Percentiles rank a stretch among this genome's conserved stretches.
Evolutionary conservation across 345 rosid genomes (phyloP).

Genomic region (Hevea brasiliensis): DNA sequence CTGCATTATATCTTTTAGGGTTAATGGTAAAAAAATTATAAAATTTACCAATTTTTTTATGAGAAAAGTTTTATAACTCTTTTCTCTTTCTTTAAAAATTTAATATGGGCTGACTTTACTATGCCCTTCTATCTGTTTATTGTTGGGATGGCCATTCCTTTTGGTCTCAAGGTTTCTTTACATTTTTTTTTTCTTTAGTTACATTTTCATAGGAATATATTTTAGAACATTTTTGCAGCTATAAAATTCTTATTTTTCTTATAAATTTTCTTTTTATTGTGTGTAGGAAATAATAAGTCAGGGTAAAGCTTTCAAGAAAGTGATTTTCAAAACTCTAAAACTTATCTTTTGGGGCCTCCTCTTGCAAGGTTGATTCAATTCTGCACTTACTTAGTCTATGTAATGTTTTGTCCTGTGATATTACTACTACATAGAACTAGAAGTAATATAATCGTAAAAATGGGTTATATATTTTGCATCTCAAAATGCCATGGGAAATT

Average conservation of each 20-base stretch:
- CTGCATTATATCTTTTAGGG: constrained; percentile 58
- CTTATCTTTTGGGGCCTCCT: constrained; percentile 90
- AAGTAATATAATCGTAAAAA: constrained; percentile 53
- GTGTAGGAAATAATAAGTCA: constrained; percentile 50
- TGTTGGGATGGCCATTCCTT: constrained; percentile 86
- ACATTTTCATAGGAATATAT: neutral
- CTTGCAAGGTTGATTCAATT: constrained; percentile 56
- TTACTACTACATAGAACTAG: too few relatives aligned
- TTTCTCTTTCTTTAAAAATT: too few relatives aligned
- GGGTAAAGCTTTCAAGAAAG: constrained; percentile 52
- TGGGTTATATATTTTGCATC: too few relatives aligned
- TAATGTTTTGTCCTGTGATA: constrained; percentile 5
- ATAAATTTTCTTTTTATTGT: neutral
- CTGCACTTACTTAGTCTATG: neutral
- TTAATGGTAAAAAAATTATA: constrained; percentile 90
- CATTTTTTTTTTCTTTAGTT: neutral
- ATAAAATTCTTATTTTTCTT: neutral
- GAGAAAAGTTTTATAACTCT: constrained; percentile 87
- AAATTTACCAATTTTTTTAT: constrained; percentile 76
- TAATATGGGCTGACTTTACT: constrained; percentile 90
- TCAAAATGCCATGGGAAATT: too few relatives aligned
- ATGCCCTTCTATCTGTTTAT: constrained; percentile 93
- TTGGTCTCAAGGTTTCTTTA: constrained; percentile 64
- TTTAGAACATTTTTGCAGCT: neutral
- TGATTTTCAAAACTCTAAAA: constrained; percentile 62